Evolutionary conservation across 2,329 filamentous ascomycete species (phyloP).

Genomic region (Aureobasidium uvarum): DNA sequence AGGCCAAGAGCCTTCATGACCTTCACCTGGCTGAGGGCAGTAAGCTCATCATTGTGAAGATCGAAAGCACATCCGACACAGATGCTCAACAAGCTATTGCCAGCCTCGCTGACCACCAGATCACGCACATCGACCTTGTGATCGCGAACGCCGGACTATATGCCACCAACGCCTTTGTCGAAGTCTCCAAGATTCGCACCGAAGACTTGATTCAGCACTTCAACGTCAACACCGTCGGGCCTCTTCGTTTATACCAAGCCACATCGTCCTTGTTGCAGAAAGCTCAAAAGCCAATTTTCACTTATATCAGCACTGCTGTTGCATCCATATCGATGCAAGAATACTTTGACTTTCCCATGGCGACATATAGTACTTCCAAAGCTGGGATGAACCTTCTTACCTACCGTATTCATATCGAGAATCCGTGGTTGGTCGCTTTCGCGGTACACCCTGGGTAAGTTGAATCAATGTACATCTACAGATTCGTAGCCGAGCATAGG

Average conservation of each 20-base stretch:
- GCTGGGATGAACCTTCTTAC: conserved; percentile 42
- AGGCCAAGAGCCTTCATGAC: conserved; percentile 1
- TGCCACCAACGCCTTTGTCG: background rate
- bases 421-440: conserved; percentile 24
- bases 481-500: background rate
- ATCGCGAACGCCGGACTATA: conserved; percentile 27
- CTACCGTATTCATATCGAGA: conserved; percentile 42
- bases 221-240: conserved; percentile 41
- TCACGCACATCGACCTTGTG: conserved; percentile 28
- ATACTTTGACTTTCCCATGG: conserved; percentile 33
- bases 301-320: conserved; percentile 37
- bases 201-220: conserved; percentile 36
- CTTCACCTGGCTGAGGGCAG: conserved; percentile 22
- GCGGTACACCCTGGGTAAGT: background rate
- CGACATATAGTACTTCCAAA: conserved; percentile 50
- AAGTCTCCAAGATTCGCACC: background rate
- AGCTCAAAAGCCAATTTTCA: conserved; percentile 39
- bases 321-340: conserved; percentile 26
- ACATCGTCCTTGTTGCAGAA: conserved; percentile 41
- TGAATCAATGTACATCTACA: background rate
- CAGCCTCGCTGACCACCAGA: conserved; percentile 30
- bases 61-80: conserved; percentile 26
- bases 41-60: conserved; percentile 28
- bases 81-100: conserved; percentile 23
- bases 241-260: conserved; percentile 49